phyloP scores from a whole-genome alignment of 805 yeast genomes.

The Wickerhamiella lipophila region DNA sequence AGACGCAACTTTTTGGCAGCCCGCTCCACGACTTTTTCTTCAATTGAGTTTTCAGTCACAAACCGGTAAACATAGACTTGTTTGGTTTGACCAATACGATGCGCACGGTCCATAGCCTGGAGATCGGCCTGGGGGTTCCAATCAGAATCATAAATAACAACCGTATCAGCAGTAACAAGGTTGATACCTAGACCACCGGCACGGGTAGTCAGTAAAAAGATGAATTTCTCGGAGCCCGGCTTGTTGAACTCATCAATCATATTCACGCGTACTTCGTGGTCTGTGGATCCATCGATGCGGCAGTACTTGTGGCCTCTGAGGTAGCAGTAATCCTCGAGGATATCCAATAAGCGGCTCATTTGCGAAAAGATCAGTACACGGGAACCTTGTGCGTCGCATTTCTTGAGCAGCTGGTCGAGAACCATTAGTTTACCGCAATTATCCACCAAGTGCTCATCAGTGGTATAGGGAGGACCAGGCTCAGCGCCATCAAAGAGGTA shows the following conservation, averaged over 20 bases:
- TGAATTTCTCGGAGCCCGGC: constrained; percentile 69
- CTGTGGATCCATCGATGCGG: constrained; percentile 86
- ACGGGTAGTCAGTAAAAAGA: constrained; percentile 79
- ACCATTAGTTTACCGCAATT: constrained; percentile 88
- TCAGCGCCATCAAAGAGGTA: constrained; percentile 98
- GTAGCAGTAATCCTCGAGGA: constrained; percentile 81
- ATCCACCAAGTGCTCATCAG: constrained; percentile 84
- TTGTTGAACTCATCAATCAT: constrained; percentile 87
- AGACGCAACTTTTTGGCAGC: constrained; percentile 88
- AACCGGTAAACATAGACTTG: constrained; percentile 88
- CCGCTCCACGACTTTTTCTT: constrained; percentile 87
- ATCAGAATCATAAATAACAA: constrained; percentile 78
- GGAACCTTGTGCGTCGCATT: constrained; percentile 63
- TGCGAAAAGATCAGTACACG: constrained; percentile 86
- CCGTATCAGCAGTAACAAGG: constrained; percentile 83
- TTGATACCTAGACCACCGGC: constrained; percentile 97
- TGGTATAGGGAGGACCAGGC: constrained; percentile 95
- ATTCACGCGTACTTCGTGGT: constrained; percentile 81
- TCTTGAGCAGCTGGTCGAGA: constrained; percentile 65
- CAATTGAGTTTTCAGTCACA: constrained; percentile 91
- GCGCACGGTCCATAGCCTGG: constrained; percentile 98
- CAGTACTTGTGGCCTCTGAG: constrained; percentile 76
- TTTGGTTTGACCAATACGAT: constrained; percentile 91
- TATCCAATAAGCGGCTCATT: constrained; percentile 82
- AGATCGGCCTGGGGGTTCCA: constrained; percentile 98